Percentiles rank a stretch among this genome's conserved stretches.
Evolutionary conservation across 129 eudicot species (phyloP).

Genomic region (Dittrichia graveolens): DNA sequence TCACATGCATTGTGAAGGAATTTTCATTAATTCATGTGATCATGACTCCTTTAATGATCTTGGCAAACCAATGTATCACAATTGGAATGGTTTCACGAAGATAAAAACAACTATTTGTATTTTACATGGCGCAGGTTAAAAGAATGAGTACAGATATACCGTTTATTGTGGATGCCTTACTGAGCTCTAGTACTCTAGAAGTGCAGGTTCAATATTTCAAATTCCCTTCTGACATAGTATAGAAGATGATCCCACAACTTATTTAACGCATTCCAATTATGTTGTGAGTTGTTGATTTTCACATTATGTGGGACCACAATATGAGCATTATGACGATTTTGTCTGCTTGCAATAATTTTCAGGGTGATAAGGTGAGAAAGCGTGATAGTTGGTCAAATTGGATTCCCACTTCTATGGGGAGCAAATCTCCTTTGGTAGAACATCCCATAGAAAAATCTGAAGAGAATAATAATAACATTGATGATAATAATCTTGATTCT

Average conservation of each 20-base stretch:
- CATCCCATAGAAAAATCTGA: slow-evolving; percentile 28
- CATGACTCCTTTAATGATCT: slow-evolving; percentile 2
- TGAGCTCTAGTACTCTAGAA: slow-evolving; percentile 69
- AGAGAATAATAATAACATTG: slow-evolving; percentile 6
- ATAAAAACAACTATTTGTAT: neutral
- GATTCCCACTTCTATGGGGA: slow-evolving; percentile 47
- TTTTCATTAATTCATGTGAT: neutral
- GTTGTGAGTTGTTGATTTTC: neutral
- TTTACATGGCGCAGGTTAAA: slow-evolving; percentile 67
- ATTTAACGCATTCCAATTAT: neutral
- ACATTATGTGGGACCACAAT: slow-evolving; percentile 1
- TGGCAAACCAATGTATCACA: slow-evolving; percentile 13
- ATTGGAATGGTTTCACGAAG: slow-evolving; percentile 12
- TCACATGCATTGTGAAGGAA: slow-evolving; percentile 7
- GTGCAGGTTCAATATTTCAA: slow-evolving; percentile 64
- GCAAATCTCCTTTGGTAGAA: slow-evolving; percentile 35
- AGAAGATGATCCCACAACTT: slow-evolving; percentile 14
- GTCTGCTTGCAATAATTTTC: slow-evolving; percentile 12
- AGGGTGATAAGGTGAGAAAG: slow-evolving; percentile 76
- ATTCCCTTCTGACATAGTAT: slow-evolving; percentile 1
- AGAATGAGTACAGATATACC: slow-evolving; percentile 83
- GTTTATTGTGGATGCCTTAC: slow-evolving; percentile 71
- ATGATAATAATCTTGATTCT: slow-evolving; percentile 18
- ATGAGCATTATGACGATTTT: neutral
- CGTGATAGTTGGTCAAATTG: slow-evolving; percentile 94